Conservation (phyloP, 2,329 filamentous ascomycete genomes). For the Alternaria dauci region DNA sequence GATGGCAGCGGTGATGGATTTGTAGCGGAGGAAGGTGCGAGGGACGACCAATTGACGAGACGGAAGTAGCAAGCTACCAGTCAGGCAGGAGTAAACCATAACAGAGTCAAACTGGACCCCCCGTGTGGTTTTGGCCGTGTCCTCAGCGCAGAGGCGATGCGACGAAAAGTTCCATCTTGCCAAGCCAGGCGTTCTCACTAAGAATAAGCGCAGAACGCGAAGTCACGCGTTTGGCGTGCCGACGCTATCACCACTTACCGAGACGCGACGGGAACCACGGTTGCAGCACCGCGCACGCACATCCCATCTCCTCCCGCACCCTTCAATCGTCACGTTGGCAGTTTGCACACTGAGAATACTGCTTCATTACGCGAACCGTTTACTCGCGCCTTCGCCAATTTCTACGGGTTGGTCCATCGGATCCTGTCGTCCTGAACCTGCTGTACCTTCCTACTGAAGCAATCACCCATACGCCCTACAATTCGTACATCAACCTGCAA, state of each 20-base stretch:
- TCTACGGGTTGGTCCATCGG: too few relatives aligned
- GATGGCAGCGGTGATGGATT: slow-evolving; percentile 46
- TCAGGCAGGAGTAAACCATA: slow-evolving; percentile 32
- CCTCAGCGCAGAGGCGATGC: neutral
- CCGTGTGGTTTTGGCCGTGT: neutral
- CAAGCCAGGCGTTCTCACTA: slow-evolving; percentile 15
- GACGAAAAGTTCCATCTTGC: slow-evolving; percentile 15
- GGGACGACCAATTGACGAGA: slow-evolving; percentile 23
- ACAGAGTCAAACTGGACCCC: slow-evolving; percentile 9
- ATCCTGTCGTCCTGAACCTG: neutral
- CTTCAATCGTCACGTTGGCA: neutral
- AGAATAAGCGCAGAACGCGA: slow-evolving; percentile 14
- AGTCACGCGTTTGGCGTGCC: slow-evolving; percentile 21
- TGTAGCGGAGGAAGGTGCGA: slow-evolving; percentile 35
- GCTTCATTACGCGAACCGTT: neutral
- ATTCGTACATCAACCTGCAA: neutral
- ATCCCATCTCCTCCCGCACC: neutral
- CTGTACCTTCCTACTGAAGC: neutral
- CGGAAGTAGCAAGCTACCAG: slow-evolving; percentile 28
- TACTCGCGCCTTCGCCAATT: neutral
- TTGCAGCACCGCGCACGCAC: neutral
- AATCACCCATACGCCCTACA: neutral
- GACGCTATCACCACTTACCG: neutral
- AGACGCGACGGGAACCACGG: neutral
- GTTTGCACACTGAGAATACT: accelerated